These are phyloP conservation scores for Heterobasidion irregulare DNA, from an alignment of 1,284 basidiomycete genomes.

Conservation along the genomic window DNA sequence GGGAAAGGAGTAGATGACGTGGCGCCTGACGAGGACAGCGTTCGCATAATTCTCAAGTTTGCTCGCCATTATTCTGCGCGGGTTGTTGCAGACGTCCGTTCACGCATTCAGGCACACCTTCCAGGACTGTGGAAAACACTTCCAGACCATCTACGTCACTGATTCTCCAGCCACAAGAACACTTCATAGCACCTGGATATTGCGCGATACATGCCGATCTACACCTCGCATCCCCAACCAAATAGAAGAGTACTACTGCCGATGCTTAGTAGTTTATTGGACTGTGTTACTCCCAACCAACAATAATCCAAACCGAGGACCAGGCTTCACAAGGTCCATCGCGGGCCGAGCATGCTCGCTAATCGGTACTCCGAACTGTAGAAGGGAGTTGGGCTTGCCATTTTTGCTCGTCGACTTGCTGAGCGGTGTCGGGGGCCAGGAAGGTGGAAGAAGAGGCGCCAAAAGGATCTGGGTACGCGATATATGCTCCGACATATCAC, in stretches of 20 bases:
- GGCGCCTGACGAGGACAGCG: constrained; percentile 38
- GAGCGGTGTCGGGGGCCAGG: constrained; percentile 9
- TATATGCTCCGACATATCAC: constrained; percentile 15
- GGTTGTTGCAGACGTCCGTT: constrained; percentile 35
- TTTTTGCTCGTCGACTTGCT: constrained; percentile 10
- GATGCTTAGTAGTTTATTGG: constrained; percentile 13
- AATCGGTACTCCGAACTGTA: constrained; percentile 20
- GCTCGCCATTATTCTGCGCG: constrained; percentile 28
- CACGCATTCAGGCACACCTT: constrained; percentile 39
- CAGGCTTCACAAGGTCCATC: constrained; percentile 34
- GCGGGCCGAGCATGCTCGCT: constrained; percentile 27
- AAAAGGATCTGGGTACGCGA: constrained; percentile 25
- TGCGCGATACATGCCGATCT: not conserved
- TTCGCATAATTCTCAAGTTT: constrained; percentile 46
- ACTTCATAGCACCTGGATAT: not conserved
- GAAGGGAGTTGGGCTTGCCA: constrained; percentile 15
- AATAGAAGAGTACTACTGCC: too few relatives aligned
- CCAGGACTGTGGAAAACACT: constrained; percentile 47
- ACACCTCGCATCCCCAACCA: not conserved
- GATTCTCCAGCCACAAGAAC: not conserved
- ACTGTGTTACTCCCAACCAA: constrained; percentile 24
- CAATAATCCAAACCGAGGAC: constrained; percentile 34
- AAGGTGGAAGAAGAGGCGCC: constrained; percentile 22
- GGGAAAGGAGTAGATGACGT: constrained; percentile 29
- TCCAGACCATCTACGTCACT: constrained; percentile 7